A percentile compares a stretch with the other conserved stretches of the same genome.
phyloP scores from a whole-genome alignment of 345 rosid genomes.

The Eucalyptus marginata region DNA sequence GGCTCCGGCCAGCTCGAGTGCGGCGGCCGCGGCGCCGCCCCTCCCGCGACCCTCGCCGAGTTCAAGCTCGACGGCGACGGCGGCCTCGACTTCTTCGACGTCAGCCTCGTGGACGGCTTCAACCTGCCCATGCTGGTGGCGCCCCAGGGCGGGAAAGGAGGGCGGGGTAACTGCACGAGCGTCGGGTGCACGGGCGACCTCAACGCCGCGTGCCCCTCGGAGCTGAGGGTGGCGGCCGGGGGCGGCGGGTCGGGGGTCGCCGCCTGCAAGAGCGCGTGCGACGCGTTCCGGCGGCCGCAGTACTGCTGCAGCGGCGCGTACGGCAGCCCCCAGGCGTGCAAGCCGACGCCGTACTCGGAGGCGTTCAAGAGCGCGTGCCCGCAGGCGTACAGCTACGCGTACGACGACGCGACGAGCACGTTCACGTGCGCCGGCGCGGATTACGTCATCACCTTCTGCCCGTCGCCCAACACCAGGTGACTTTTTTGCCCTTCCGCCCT shows the following conservation, averaged over 20 bases:
- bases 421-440: slow-evolving; percentile 80
- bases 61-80: slow-evolving; percentile 62
- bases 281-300: slow-evolving; percentile 62
- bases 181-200: slow-evolving; percentile 76
- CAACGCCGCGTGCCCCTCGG: slow-evolving; percentile 71
- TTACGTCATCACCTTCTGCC: slow-evolving; percentile 85
- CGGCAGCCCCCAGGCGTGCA: slow-evolving; percentile 60
- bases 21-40: slow-evolving; percentile 59
- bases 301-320: slow-evolving; percentile 81
- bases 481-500: neutral
- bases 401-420: slow-evolving; percentile 87
- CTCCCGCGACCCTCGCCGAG: slow-evolving; percentile 85
- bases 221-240: slow-evolving; percentile 42
- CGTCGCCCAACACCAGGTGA: slow-evolving; percentile 68
- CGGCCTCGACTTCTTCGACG: slow-evolving; percentile 70
- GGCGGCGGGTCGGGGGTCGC: slow-evolving; percentile 15
- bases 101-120: slow-evolving; percentile 93
- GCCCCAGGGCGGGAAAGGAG: slow-evolving; percentile 69
- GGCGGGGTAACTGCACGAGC: slow-evolving; percentile 37
- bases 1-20: slow-evolving; percentile 72
- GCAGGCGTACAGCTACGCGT: slow-evolving; percentile 93
- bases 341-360: slow-evolving; percentile 69
- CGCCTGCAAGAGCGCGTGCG: slow-evolving; percentile 94
- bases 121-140: slow-evolving; percentile 73
- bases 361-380: slow-evolving; percentile 79